phyloP scores from a whole-genome alignment of 2,329 filamentous ascomycete genomes.

The Fusarium hainanense region DNA sequence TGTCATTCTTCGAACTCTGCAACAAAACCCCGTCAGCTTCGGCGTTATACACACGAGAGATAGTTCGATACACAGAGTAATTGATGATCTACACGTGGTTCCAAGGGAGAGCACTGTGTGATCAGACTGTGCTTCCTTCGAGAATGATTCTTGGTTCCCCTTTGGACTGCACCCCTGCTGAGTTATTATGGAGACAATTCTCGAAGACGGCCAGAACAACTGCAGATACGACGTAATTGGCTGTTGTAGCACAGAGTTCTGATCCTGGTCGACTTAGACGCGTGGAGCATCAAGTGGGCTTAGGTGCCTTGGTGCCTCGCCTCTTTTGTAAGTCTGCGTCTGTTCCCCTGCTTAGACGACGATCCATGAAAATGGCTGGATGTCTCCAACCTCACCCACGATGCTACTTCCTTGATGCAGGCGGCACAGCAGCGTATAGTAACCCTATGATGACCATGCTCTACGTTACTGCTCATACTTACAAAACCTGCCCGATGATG shows the following conservation, averaged over 20 bases:
- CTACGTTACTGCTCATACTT: not conserved
- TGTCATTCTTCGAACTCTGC: not conserved
- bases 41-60: not conserved
- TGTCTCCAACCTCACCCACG: conserved; percentile 25
- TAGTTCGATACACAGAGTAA: not conserved
- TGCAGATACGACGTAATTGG: conserved; percentile 24
- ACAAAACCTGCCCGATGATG: not conserved
- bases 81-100: conserved; percentile 4
- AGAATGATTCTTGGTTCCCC: conserved; percentile 44
- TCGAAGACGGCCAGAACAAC: conserved; percentile 46
- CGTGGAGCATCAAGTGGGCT: conserved; percentile 22
- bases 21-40: not conserved
- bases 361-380: conserved; percentile 32
- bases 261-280: conserved; percentile 1
- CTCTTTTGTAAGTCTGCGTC: conserved; percentile 35
- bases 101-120: conserved; percentile 14
- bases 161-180: conserved; percentile 35
- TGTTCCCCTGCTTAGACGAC: conserved; percentile 31
- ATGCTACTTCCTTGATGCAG: conserved; percentile 23
- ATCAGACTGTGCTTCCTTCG: conserved; percentile 42
- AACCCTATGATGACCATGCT: conserved; percentile 4
- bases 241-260: not conserved
- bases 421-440: conserved; percentile 25
- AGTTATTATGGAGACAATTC: conserved; percentile 40
- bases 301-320: conserved; percentile 38